Percentiles rank a stretch among this genome's conserved stretches.
Conservation (phyloP, 345 rosid species). For the Mallotus nudiflorus region DNA sequence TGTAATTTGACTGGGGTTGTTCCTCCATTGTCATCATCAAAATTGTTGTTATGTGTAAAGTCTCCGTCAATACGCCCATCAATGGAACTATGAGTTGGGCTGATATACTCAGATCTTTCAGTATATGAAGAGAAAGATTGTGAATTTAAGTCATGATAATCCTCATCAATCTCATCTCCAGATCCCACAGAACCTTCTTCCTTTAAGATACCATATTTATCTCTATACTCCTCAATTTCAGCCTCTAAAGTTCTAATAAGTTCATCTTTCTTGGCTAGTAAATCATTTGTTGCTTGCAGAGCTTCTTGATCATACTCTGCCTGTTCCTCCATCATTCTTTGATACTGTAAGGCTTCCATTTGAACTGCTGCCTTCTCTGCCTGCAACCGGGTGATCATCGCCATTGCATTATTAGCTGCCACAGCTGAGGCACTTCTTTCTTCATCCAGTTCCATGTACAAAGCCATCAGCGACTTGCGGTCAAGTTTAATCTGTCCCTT, state of each 20-base stretch:
- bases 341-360: constrained; percentile 97
- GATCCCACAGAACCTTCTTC: constrained; percentile 33
- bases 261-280: constrained; percentile 59
- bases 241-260: constrained; percentile 57
- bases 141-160: constrained; percentile 26
- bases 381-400: constrained; percentile 90
- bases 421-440: constrained; percentile 85
- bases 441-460: constrained; percentile 92
- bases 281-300: constrained; percentile 52
- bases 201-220: constrained; percentile 46
- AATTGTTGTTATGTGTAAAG: not conserved
- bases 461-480: constrained; percentile 71
- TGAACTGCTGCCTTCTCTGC: constrained; percentile 88
- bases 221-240: constrained; percentile 68
- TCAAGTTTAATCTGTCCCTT: constrained; percentile 80
- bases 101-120: constrained; percentile 27
- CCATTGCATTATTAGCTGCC: constrained; percentile 95
- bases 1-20: constrained; percentile 13
- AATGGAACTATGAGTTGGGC: constrained; percentile 17
- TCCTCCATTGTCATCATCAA: constrained; percentile 6
- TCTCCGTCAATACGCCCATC: constrained; percentile 26
- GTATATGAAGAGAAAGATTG: constrained; percentile 17
- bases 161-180: constrained; percentile 27
- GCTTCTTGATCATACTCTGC: constrained; percentile 91
- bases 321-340: constrained; percentile 99